A percentile compares a stretch with the other conserved stretches of the same genome.
Evolutionary conservation across 805 yeast species (phyloP).

Genomic region (Clavispora phyllophila): DNA sequence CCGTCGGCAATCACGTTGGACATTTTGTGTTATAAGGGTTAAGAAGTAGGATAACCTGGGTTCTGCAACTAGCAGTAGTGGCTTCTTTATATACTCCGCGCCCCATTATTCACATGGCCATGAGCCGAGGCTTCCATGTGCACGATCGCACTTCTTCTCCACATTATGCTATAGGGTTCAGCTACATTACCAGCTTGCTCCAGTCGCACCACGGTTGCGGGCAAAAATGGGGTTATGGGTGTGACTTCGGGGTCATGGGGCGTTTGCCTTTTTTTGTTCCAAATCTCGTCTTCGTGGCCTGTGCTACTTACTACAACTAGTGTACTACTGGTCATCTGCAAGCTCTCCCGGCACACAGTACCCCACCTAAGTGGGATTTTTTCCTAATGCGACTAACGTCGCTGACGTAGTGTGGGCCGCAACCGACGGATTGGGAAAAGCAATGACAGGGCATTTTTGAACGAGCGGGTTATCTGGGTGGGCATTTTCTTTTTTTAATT

Average conservation of each 20-base stretch:
- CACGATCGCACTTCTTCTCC: constrained; percentile 7
- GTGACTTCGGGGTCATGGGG: too few species aligned
- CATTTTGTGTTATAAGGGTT: too few species aligned
- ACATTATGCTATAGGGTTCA: neutral
- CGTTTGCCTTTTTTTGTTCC: too few species aligned
- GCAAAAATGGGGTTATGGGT: too few species aligned
- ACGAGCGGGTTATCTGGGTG: too few species aligned
- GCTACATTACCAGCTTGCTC: too few species aligned
- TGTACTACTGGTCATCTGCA: neutral
- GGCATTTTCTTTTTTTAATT: too few species aligned
- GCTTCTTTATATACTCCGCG: constrained; percentile 2
- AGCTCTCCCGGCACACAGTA: neutral
- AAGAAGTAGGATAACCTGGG: too few species aligned
- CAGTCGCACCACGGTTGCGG: too few species aligned
- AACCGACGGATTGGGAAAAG: too few species aligned
- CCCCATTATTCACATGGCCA: constrained; percentile 9
- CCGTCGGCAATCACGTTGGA: constrained; percentile 30
- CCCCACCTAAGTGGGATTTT: neutral
- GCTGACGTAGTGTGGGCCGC: neutral
- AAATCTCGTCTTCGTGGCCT: neutral
- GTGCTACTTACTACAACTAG: neutral
- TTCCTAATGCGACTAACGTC: neutral
- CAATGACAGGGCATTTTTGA: too few species aligned
- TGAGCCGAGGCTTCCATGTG: constrained; percentile 6
- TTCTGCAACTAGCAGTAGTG: too few species aligned